These are phyloP conservation scores for Persicaria tinctoria DNA, from an alignment of 148 eudicot species.

Conservation along the genomic window DNA sequence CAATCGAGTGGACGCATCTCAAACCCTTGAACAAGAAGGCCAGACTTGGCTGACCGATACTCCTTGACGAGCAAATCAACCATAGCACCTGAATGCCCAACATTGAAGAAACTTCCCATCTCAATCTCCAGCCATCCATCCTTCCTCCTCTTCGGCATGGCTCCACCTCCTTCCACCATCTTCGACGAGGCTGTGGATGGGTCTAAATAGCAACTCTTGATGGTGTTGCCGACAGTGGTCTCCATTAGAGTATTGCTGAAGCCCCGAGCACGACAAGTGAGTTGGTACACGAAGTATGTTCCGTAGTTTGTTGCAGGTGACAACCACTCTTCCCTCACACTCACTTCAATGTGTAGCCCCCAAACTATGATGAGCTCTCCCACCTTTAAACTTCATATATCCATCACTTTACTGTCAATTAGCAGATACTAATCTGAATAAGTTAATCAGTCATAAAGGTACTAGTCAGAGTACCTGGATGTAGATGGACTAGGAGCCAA, in stretches of 20 bases:
- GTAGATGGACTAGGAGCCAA: slow-evolving; percentile 2
- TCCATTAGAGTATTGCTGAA: not conserved
- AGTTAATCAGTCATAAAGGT: not conserved
- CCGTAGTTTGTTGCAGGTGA: not conserved
- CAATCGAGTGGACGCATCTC: too few species aligned
- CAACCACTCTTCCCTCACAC: slow-evolving; percentile 2
- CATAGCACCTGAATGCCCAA: not conserved
- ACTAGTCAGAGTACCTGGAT: not conserved
- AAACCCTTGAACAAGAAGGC: not conserved
- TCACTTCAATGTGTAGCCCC: not conserved
- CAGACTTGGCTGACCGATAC: too few species aligned
- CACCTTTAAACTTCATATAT: not conserved
- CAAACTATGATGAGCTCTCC: not conserved
- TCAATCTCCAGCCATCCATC: too few species aligned
- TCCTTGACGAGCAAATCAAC: too few species aligned
- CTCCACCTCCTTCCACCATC: not conserved
- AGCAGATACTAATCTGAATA: too few species aligned
- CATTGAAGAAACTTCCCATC: too few species aligned
- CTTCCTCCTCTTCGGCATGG: not conserved
- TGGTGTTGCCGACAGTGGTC: not conserved
- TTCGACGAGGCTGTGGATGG: not conserved
- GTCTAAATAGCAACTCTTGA: not conserved
- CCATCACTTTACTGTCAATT: not conserved
- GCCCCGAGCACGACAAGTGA: not conserved
- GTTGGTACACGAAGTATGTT: not conserved